A percentile compares a stretch with the other conserved stretches of the same genome.
Conservation (phyloP, 1,284 basidiomycete genomes). For the Microbotryum saponariae region DNA sequence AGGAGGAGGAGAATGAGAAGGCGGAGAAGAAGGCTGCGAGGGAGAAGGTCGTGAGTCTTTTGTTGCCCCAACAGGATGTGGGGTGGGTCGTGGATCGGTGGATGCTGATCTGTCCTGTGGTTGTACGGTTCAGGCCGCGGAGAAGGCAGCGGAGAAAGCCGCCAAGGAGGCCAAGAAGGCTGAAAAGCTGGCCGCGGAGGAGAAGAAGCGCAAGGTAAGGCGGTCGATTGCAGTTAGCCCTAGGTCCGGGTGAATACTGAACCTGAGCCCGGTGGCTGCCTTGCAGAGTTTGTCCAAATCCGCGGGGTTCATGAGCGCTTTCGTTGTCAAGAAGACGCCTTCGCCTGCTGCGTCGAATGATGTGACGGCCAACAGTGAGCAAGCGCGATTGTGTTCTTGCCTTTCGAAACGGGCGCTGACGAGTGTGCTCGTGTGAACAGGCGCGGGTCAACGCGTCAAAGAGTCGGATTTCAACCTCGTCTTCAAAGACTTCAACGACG, state of each 20-base stretch:
- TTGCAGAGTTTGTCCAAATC: no score
- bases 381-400: neutral
- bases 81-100: neutral
- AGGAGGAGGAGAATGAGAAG: slow-evolving; percentile 17
- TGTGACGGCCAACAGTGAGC: neutral
- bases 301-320: slow-evolving; percentile 12
- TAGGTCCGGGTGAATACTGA: no score
- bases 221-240: no score
- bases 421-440: neutral
- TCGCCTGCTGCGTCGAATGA: slow-evolving; percentile 13
- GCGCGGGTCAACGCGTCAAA: slow-evolving; percentile 4
- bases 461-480: slow-evolving; percentile 60
- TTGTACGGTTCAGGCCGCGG: neutral
- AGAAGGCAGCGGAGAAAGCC: slow-evolving; percentile 15
- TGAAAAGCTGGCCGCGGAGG: slow-evolving; percentile 17
- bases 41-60: neutral
- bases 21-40: slow-evolving; percentile 18
- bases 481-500: slow-evolving; percentile 62
- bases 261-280: no score
- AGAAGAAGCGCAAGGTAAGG: slow-evolving; percentile 14
- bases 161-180: slow-evolving; percentile 2
- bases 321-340: slow-evolving; percentile 25
- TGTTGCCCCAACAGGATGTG: no score
- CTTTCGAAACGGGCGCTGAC: neutral
- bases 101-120: slow-evolving; percentile 11